Base-by-base conservation (phyloP, 495 filamentous ascomycete species). In the Neohortaea acidophila region DNA sequence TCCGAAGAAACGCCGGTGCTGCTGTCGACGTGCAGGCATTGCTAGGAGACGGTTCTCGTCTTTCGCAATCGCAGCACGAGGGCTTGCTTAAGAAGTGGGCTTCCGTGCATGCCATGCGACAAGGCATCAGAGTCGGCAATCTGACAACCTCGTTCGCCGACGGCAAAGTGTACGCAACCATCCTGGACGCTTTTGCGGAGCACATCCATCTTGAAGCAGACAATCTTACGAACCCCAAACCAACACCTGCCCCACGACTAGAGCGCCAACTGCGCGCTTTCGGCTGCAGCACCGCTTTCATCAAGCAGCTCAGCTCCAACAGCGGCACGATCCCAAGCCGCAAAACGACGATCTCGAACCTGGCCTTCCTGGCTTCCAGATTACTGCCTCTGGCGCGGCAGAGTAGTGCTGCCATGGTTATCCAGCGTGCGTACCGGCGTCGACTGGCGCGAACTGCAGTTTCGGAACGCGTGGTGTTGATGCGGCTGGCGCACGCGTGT, bases 341-440 rank as follows among this genome's bases (percentile, higher is more conserved):
- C 13, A 61, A 68, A 41, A 71, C 70, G 45, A 71, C 68, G 0
- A 51, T 76, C 28, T 63, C 67, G 10, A 61, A 61, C 10, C 63
- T 79, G 25, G 63, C 72, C 8, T 77, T 77, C 53, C 66, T 81
- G 6, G 74, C 70, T 30, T 77, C 72, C 3, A 64, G 75, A 24
- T 53, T 81, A 3, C 64, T 79, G 11, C 61, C 65, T 1, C 60
- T 68, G 19, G 66, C 68, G 5, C 60, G 58, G 21, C 50, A 56
- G 23, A 53, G 65, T 19, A 65, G 64, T 51, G 75, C 75, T 10
- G 72, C 69, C 7, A 45, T 51, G 6, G 60, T 59, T 4, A 71
- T 79, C 20, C 66, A 69, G 50, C 57, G 60, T 14, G 47, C 43
- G 3, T 68, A 55, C 48, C 55, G 60, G 7, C 36, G 22, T 3